Evolutionary conservation across 495 filamentous ascomycete species (phyloP).

Genomic region (Lophium mytilinum): DNA sequence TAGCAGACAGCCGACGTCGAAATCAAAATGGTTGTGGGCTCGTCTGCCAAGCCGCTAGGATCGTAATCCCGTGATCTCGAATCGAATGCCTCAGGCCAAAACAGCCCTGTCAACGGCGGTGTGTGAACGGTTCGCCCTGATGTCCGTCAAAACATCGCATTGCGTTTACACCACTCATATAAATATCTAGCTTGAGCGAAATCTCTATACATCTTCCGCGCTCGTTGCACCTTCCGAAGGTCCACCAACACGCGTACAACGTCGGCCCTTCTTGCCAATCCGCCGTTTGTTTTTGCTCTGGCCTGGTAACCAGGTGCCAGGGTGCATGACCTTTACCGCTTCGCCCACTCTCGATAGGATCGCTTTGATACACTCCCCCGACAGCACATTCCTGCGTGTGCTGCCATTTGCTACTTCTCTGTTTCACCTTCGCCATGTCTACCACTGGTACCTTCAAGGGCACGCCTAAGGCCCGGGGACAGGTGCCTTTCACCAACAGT

Average conservation of each 20-base stretch:
- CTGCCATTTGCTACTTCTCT: conserved; percentile 1
- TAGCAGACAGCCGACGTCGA: background rate
- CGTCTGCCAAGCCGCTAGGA: background rate
- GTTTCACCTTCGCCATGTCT: conserved; percentile 42
- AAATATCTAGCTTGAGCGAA: no score
- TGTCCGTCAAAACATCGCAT: no score
- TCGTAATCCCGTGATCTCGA: no score
- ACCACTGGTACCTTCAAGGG: conserved; percentile 50
- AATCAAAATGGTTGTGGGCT: background rate
- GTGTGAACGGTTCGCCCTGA: no score
- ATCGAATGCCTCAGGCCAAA: no score
- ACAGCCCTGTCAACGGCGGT: no score
- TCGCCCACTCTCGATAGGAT: conserved; percentile 4
- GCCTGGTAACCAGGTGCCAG: conserved; percentile 10
- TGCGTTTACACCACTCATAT: no score
- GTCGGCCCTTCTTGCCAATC: conserved; percentile 8
- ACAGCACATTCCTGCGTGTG: conserved; percentile 8
- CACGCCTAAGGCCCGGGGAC: conserved; percentile 60
- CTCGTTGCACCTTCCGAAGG: no score
- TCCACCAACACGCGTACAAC: no score
- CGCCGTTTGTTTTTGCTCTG: conserved; percentile 14
- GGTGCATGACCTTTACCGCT: background rate
- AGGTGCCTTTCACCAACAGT: conserved; percentile 61
- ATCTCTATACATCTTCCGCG: no score
- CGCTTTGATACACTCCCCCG: conserved; percentile 2